Conservation (phyloP, 2,329 filamentous ascomycete species). For the Aureobasidium sp. region DNA sequence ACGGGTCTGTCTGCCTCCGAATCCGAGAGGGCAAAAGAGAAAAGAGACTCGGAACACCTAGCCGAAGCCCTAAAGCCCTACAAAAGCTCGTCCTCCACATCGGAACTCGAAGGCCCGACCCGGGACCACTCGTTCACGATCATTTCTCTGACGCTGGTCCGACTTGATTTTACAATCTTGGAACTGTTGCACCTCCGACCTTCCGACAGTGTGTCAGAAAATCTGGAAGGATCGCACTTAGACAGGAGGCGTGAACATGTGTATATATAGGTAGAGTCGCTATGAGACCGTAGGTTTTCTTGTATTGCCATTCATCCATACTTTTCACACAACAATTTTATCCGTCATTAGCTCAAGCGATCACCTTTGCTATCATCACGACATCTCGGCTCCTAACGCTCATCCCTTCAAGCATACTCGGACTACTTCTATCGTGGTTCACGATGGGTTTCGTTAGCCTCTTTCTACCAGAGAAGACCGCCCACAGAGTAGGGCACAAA, state of each 20-base stretch:
- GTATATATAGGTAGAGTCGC: neutral
- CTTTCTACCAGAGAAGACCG: neutral
- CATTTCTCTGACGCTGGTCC: neutral
- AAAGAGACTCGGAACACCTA: neutral
- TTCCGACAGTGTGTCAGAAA: neutral
- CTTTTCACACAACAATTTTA: neutral
- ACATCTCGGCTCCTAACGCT: neutral
- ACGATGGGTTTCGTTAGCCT: neutral
- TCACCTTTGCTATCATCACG: neutral
- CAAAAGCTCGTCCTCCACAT: neutral
- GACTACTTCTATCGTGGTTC: neutral
- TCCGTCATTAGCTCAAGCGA: neutral
- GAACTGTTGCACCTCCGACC: neutral
- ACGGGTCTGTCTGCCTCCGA: neutral
- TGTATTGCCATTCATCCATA: neutral
- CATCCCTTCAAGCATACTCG: neutral
- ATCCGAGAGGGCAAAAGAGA: neutral
- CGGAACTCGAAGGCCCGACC: neutral
- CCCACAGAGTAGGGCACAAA: neutral
- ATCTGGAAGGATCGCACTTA: neutral
- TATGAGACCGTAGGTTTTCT: neutral
- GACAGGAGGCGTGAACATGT: neutral
- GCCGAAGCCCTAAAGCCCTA: neutral
- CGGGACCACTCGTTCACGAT: neutral
- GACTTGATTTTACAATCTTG: constrained; percentile 2